Conservation (phyloP, 2,329 filamentous ascomycete genomes). For the Ploettnerulaceae sp. region DNA sequence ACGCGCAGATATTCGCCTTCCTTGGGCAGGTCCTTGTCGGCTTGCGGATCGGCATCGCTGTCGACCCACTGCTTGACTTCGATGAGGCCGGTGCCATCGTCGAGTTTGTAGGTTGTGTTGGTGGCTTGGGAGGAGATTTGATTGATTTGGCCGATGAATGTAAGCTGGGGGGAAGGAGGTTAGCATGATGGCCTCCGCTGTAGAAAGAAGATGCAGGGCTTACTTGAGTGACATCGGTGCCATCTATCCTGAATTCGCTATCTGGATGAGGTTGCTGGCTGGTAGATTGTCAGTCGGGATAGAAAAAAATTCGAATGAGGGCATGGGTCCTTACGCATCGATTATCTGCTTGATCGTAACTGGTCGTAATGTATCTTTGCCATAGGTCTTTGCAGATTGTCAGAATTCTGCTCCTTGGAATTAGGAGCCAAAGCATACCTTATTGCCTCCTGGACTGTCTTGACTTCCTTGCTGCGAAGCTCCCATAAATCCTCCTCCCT, state of each 20-base stretch:
- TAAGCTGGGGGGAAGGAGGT: constrained; percentile 51
- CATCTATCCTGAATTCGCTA: constrained; percentile 80
- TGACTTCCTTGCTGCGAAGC: constrained; percentile 58
- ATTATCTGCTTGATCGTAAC: constrained; percentile 94
- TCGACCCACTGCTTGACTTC: constrained; percentile 85
- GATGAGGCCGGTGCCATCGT: constrained; percentile 89
- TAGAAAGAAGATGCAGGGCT: neutral
- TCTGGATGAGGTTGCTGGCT: constrained; percentile 64
- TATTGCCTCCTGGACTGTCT: constrained; percentile 40
- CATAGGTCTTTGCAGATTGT: constrained; percentile 40
- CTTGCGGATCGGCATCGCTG: constrained; percentile 39
- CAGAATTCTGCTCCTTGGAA: neutral
- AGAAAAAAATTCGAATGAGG: neutral
- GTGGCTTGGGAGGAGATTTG: constrained; percentile 81
- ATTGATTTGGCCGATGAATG: constrained; percentile 86
- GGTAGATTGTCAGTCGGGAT: constrained; percentile 8
- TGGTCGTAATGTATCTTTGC: constrained; percentile 83
- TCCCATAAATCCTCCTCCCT: constrained; percentile 58
- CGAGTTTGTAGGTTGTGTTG: constrained; percentile 86
- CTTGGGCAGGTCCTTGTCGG: constrained; percentile 49
- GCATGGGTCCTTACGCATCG: constrained; percentile 53
- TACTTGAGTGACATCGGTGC: constrained; percentile 59
- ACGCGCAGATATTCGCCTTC: constrained; percentile 79
- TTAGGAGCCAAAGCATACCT: constrained; percentile 35
- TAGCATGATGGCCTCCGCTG: neutral